Evolutionary conservation across 331 rosid genomes (phyloP).

Genomic region (Malus hybrid): DNA sequence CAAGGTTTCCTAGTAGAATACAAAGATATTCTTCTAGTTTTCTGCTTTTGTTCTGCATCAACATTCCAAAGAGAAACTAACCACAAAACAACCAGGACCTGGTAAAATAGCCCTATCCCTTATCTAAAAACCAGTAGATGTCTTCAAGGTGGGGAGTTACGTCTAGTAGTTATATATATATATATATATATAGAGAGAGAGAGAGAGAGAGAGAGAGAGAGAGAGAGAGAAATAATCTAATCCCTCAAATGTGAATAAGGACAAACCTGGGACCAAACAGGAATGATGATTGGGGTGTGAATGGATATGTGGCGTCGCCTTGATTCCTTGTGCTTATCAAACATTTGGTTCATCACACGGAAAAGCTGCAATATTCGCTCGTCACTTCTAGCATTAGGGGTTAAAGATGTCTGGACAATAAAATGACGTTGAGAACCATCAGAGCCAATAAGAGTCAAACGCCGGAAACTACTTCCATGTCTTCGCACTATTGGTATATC

Average conservation of each 20-base stretch:
- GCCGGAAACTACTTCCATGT: constrained; percentile 99
- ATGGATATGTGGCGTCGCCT: constrained; percentile 94
- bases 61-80: not conserved
- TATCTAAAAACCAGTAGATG: not conserved
- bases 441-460: constrained; percentile 93
- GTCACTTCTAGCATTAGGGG: constrained; percentile 97
- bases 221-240: not conserved
- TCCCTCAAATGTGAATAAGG: not conserved
- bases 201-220: not conserved
- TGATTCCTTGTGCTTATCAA: constrained; percentile 98
- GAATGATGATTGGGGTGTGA: constrained; percentile 96
- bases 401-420: constrained; percentile 95
- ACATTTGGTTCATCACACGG: constrained; percentile 99
- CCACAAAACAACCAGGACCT: not conserved
- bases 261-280: constrained; percentile 99
- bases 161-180: not conserved
- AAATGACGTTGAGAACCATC: constrained; percentile 99
- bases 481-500: constrained; percentile 97
- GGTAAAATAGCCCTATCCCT: not conserved
- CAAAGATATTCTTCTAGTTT: no score
- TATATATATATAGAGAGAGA: not conserved
- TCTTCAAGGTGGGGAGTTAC: not conserved
- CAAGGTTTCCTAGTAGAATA: no score
- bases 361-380: constrained; percentile 98
- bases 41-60: no score